Evolutionary conservation across 164 flowering plant species (phyloP).

Genomic region (Santalum album): DNA sequence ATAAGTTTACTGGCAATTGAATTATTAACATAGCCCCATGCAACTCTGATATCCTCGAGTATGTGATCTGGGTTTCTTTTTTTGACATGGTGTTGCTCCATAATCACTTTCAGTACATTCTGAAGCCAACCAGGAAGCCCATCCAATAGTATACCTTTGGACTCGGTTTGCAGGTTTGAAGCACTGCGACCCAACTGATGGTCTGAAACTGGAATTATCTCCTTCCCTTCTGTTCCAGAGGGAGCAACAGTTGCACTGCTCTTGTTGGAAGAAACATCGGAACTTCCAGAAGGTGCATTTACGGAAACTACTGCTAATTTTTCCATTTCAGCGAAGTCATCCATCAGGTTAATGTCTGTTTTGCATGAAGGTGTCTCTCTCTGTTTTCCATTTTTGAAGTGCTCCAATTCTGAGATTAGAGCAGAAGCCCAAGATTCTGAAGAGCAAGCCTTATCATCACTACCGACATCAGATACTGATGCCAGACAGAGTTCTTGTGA

Average conservation of each 20-base stretch:
- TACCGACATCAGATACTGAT: background rate
- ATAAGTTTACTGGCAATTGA: slow-evolving; percentile 12
- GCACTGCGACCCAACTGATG: slow-evolving; percentile 2
- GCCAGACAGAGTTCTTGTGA: too few species aligned
- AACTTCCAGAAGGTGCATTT: background rate
- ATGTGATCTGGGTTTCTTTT: slow-evolving; percentile 15
- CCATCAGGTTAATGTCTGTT: background rate
- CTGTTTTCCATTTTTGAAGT: background rate
- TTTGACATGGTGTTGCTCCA: slow-evolving; percentile 15
- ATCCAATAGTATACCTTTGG: background rate
- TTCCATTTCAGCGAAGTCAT: background rate
- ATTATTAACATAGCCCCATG: slow-evolving; percentile 12
- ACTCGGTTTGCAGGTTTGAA: slow-evolving; percentile 6
- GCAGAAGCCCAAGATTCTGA: background rate
- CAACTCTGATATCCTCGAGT: slow-evolving; percentile 23
- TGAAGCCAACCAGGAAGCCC: slow-evolving; percentile 24
- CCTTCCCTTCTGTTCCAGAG: slow-evolving; percentile 9
- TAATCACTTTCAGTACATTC: slow-evolving; percentile 13
- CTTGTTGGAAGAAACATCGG: slow-evolving; percentile 1
- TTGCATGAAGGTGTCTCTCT: background rate
- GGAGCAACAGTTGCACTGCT: slow-evolving; percentile 5
- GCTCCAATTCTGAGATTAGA: background rate
- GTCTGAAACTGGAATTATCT: slow-evolving; percentile 10
- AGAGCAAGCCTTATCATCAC: background rate
- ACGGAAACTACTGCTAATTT: background rate